Evolutionary conservation across 2,329 filamentous ascomycete genomes (phyloP).

Genomic region (Neofusicoccum parvum): DNA sequence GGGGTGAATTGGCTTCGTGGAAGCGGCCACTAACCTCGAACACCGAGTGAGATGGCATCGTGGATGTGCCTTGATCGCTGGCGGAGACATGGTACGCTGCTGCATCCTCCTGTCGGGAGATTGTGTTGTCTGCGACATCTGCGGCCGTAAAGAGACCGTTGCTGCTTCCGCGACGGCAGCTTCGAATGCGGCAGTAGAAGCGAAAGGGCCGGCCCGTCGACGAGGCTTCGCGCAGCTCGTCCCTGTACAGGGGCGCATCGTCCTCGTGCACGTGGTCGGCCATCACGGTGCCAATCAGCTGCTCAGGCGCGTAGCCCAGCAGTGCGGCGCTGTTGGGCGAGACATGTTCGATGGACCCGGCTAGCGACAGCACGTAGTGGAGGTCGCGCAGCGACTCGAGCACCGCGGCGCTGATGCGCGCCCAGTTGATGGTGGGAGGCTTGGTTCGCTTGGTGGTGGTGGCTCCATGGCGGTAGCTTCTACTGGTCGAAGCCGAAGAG

Average conservation of each 20-base stretch:
- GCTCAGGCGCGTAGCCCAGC: slow-evolving; percentile 10
- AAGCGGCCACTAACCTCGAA: slow-evolving; percentile 13
- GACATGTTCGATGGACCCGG: slow-evolving; percentile 1
- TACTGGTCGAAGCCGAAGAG: not conserved
- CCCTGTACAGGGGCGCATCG: slow-evolving; percentile 9
- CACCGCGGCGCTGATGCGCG: slow-evolving; percentile 14
- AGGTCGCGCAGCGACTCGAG: slow-evolving; percentile 15
- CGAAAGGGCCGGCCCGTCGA: slow-evolving; percentile 15
- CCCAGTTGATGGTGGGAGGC: not conserved
- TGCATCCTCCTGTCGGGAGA: not conserved
- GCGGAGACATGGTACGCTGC: no score
- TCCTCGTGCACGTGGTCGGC: slow-evolving; percentile 14
- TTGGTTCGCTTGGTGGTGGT: not conserved
- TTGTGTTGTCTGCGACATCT: not conserved
- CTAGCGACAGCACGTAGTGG: slow-evolving; percentile 2
- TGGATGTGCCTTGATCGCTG: not conserved
- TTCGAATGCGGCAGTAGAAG: slow-evolving; percentile 17
- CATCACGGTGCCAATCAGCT: slow-evolving; percentile 5
- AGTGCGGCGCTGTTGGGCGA: slow-evolving; percentile 9
- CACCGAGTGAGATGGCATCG: not conserved
- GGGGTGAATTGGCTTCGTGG: not conserved
- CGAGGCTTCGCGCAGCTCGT: slow-evolving; percentile 9
- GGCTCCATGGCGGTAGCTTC: not conserved
- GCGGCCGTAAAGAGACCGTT: not conserved
- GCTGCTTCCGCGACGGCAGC: not conserved